Evolutionary conservation across 106 monocot genomes (phyloP), one percentile per base, ranked within the genome.

Genomic region (Dioscorea alata): DNA sequence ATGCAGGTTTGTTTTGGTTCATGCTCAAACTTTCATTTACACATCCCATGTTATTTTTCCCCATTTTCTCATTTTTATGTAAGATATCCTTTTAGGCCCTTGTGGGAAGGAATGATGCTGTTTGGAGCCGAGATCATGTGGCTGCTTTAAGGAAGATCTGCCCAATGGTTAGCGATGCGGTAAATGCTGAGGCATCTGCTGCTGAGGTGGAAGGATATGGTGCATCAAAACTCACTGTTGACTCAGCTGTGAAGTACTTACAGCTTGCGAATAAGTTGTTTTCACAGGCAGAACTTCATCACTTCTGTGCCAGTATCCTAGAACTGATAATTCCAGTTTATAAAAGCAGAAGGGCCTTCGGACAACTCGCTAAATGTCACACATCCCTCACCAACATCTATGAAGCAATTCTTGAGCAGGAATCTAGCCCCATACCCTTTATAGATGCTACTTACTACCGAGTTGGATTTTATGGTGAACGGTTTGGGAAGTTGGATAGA

Each of bases 161-260:
- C 61, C 97, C 97, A 33, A 79, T 85, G 73, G 93, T 99, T 54
- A 87, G 83, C 80, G 77, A 53, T 81, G 85, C 87, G 17, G 76
- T 85, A 21, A 85, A 61, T 33, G 76, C 73, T 22, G 99, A 99
- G 74, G 85, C 93, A 50, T 90, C 90, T 61, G 99, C 99, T 49
- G 99, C 99, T 42, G 99, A 99, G 72, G 93, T 99, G 59, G 99
- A 99, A 82, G 99, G 99, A 42, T 99, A 99, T 69, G 99, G 99
- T 33, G 99, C 99, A 81, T 93, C 99, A 12, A 99, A 99, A 76
- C 83, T 99, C 25, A 99, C 93, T 15, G 93, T 93, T 32, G 93
- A 99, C 77, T 89, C 99, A 53, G 99, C 99, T 18, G 99, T 93
- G 13, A 93, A 99, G 64, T 99, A 99, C 71, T 81, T 99, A 52